Percentiles rank a stretch among this genome's conserved stretches.
phyloP scores from a whole-genome alignment of 257 asterid genomes.

The Handroanthus guayacan region DNA sequence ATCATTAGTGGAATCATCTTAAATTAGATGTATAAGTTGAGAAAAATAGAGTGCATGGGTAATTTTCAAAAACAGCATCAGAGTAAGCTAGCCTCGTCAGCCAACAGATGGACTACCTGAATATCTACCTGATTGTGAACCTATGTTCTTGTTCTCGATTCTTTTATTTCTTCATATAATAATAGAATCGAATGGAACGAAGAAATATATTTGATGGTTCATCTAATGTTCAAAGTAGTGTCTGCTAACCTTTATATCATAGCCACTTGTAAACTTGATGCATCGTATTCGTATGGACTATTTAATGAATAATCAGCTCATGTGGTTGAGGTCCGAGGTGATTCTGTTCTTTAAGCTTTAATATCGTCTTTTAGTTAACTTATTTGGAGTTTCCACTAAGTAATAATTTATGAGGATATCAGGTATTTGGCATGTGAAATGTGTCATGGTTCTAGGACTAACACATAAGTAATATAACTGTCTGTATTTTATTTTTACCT shows the following conservation, averaged over 20 bases:
- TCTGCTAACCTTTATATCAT: neutral
- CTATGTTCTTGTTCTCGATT: conserved; percentile 7
- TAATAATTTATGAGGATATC: conserved; percentile 2
- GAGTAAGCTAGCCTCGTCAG: neutral
- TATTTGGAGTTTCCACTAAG: conserved; percentile 5
- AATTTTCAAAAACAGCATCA: conserved; percentile 9
- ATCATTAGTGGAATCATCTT: too few species aligned
- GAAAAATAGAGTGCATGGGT: neutral
- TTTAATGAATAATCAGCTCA: conserved; percentile 10
- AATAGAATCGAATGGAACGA: conserved; percentile 1
- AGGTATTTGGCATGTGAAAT: neutral
- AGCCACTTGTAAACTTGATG: neutral
- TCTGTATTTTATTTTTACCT: neutral
- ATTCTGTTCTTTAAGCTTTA: neutral
- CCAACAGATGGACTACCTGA: conserved; percentile 10
- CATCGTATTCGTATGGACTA: neutral
- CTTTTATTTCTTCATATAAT: conserved; percentile 6
- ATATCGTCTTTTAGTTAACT: neutral
- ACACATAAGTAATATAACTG: neutral
- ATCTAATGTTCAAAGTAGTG: conserved; percentile 20
- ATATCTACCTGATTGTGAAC: neutral
- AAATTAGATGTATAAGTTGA: neutral
- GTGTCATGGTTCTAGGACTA: conserved; percentile 16
- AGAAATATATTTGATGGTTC: conserved; percentile 5
- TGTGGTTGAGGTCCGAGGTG: neutral